Conservation (phyloP, 352 stramenopile species). For the Globisporangium takayamanum region DNA sequence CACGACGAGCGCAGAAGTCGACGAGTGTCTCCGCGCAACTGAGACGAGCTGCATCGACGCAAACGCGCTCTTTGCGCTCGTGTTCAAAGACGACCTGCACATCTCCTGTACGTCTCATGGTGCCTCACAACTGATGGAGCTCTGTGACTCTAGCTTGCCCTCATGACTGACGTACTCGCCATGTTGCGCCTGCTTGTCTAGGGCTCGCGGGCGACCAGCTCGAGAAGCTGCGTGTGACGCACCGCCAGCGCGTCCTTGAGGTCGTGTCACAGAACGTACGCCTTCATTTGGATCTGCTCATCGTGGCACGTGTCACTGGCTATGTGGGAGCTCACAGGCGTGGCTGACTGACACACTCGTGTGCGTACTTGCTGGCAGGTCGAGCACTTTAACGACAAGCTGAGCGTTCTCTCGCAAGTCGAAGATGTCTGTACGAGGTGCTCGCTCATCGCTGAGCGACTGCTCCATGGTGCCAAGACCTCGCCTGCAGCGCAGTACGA, state of each 20-base stretch:
- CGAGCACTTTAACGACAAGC: conserved; percentile 46
- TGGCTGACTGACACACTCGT: neutral
- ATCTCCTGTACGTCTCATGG: conserved; percentile 49
- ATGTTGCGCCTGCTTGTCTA: conserved; percentile 6
- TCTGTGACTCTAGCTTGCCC: neutral
- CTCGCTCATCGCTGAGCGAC: conserved; percentile 26
- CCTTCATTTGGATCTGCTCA: too few species aligned
- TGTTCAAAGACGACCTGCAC: conserved; percentile 77
- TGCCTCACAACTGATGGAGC: neutral
- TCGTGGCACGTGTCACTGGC: too few species aligned
- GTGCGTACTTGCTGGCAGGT: conserved; percentile 15
- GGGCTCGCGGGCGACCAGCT: conserved; percentile 64
- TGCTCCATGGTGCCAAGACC: conserved; percentile 13
- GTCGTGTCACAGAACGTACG: conserved; percentile 42
- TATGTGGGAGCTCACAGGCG: too few species aligned
- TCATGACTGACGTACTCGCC: neutral
- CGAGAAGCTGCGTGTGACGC: conserved; percentile 39
- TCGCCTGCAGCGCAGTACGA: neutral
- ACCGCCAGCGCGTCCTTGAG: conserved; percentile 54
- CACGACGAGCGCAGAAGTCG: conserved; percentile 39
- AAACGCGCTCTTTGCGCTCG: conserved; percentile 59
- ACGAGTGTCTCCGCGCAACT: conserved; percentile 41
- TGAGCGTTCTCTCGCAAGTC: conserved; percentile 47
- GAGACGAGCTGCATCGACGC: conserved; percentile 65
- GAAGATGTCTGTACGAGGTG: conserved; percentile 40